Evolutionary conservation across 106 monocot species (phyloP).

Genomic region (Ottelia alismoides): DNA sequence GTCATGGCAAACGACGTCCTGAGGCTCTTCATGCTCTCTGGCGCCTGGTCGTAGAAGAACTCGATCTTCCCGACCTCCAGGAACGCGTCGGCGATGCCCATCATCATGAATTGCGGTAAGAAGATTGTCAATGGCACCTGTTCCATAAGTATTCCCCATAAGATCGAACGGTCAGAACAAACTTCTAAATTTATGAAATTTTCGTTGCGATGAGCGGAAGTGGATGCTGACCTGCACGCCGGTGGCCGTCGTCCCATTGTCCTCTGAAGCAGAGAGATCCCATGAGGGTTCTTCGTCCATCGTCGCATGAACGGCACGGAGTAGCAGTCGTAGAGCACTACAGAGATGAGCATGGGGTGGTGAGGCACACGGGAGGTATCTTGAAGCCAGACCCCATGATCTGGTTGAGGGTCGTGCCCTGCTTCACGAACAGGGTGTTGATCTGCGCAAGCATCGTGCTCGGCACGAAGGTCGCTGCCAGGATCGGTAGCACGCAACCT

Average conservation of each 20-base stretch:
- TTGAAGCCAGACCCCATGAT: not conserved
- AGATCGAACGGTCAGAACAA: constrained; percentile 10
- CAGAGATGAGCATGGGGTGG: not conserved
- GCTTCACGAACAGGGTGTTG: constrained; percentile 11
- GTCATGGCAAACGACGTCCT: constrained; percentile 10
- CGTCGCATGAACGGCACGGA: not conserved
- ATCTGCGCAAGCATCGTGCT: constrained; percentile 9
- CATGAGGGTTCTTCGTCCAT: constrained; percentile 6
- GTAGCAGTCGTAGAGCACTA: constrained; percentile 10
- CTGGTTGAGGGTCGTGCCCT: constrained; percentile 9
- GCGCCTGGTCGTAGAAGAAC: constrained; percentile 84
- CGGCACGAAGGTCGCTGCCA: not conserved
- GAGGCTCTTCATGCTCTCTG: constrained; percentile 75
- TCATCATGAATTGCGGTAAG: constrained; percentile 5
- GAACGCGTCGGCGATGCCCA: constrained; percentile 9
- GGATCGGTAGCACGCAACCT: too few species aligned
- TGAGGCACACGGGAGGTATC: not conserved
- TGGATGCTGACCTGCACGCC: constrained; percentile 37
- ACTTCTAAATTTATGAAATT: constrained; percentile 30
- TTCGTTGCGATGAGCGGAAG: constrained; percentile 29
- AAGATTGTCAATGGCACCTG: constrained; percentile 8
- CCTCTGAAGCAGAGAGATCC: constrained; percentile 8
- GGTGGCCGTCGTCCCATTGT: too few species aligned
- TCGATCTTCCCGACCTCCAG: constrained; percentile 21
- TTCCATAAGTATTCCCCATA: not conserved